Percentiles rank a stretch among this genome's conserved stretches.
Evolutionary conservation across 805 yeast genomes (phyloP).

Genomic region (Danielia reshetovae): DNA sequence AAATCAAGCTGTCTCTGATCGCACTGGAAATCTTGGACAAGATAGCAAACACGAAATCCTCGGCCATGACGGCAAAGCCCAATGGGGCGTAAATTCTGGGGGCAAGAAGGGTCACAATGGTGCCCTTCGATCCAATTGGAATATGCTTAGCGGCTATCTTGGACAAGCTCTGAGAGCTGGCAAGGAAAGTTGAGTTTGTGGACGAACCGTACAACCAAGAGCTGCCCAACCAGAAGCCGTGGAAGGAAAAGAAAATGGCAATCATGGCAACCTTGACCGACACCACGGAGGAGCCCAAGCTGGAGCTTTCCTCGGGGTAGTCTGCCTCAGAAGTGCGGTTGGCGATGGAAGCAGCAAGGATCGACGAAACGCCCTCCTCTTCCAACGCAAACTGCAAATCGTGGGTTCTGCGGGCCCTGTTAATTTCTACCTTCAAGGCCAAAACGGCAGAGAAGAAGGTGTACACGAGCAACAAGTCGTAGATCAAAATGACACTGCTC

Average conservation of each 20-base stretch:
- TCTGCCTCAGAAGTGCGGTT: conserved; percentile 38
- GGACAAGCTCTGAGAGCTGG: conserved; percentile 26
- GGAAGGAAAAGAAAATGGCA: conserved; percentile 56
- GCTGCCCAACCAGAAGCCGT: conserved; percentile 64
- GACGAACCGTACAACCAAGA: conserved; percentile 53
- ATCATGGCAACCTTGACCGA: conserved; percentile 59
- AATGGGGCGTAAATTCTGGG: conserved; percentile 56
- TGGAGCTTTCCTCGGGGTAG: conserved; percentile 16
- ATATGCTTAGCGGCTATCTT: conserved; percentile 41
- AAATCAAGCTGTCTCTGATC: conserved; percentile 73
- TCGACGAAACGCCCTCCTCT: conserved; percentile 84
- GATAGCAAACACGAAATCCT: conserved; percentile 52
- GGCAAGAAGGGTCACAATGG: conserved; percentile 56
- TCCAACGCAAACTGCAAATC: conserved; percentile 75
- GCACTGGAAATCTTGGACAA: conserved; percentile 59
- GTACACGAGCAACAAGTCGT: conserved; percentile 67
- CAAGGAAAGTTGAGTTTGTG: conserved; percentile 6
- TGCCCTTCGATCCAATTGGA: conserved; percentile 44
- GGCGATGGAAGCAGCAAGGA: conserved; percentile 67
- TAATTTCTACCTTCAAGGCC: conserved; percentile 84
- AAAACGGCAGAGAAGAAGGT: conserved; percentile 83
- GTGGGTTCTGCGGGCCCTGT: conserved; percentile 76
- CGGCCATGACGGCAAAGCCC: conserved; percentile 53
- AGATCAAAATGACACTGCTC: conserved; percentile 62
- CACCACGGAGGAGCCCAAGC: conserved; percentile 37